Conservation (phyloP, 108 stramenopile genomes). For the Cylindrotheca closterium region DNA sequence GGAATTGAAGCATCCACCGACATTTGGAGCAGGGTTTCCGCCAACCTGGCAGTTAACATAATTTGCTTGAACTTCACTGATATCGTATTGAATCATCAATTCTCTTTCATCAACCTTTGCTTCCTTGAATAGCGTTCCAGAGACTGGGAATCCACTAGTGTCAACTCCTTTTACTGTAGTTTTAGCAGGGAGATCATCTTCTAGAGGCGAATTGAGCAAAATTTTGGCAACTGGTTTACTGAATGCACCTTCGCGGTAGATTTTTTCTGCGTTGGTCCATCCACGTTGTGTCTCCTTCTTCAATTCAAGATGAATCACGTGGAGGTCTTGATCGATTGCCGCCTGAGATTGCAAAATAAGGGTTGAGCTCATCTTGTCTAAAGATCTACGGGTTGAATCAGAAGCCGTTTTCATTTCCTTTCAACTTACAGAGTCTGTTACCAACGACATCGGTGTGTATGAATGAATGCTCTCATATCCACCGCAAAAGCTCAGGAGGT, state of each 20-base stretch:
- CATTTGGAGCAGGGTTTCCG: conserved; percentile 23
- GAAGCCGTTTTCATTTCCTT: no score
- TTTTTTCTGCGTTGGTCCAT: not conserved
- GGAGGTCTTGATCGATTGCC: conserved; percentile 3
- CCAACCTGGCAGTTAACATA: conserved; percentile 47
- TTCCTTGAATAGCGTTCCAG: not conserved
- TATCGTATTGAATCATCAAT: conserved; percentile 47
- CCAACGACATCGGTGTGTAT: not conserved
- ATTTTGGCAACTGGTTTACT: conserved; percentile 52
- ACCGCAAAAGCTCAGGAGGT: no score
- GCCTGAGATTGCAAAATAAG: not conserved
- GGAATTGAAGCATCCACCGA: conserved; percentile 23
- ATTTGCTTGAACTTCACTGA: conserved; percentile 32
- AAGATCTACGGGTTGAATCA: not conserved
- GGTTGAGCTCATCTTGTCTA: not conserved
- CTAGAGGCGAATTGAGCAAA: conserved; percentile 5
- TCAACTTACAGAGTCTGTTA: not conserved
- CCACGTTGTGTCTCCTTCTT: not conserved
- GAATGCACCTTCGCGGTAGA: conserved; percentile 58
- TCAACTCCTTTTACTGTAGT: not conserved
- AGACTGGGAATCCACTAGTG: not conserved
- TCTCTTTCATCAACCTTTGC: not conserved
- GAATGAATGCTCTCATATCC: not conserved
- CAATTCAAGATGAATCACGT: not conserved
- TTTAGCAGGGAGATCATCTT: not conserved